Evolutionary conservation across 129 eudicot genomes (phyloP).

Genomic region (Pseudognaphalium luteoalbum): DNA sequence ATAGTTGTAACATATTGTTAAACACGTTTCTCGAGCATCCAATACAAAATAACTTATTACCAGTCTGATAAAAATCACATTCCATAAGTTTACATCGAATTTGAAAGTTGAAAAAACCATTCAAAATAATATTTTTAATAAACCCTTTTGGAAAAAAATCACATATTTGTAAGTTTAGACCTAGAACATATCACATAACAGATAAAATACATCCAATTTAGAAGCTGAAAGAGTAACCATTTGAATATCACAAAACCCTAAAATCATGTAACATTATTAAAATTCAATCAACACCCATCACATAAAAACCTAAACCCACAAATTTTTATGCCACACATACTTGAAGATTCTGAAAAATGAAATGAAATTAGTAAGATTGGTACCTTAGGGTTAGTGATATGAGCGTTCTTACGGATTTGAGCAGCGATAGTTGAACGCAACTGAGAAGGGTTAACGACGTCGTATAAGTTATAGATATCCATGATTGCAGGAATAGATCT

Average conservation of each 20-base stretch:
- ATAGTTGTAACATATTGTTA: not conserved
- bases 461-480: slow-evolving; percentile 77
- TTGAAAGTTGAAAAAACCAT: not conserved
- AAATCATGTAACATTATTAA: not conserved
- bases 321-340: not conserved
- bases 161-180: not conserved
- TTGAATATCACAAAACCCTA: not conserved
- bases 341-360: no score
- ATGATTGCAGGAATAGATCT: slow-evolving; percentile 77
- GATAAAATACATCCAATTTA: not conserved
- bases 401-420: slow-evolving; percentile 77
- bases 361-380: no score
- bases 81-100: not conserved
- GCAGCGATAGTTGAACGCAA: slow-evolving; percentile 79
- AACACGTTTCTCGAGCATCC: not conserved
- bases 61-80: not conserved
- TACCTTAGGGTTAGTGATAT: slow-evolving; percentile 82
- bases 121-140: not conserved
- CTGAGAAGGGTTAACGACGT: slow-evolving; percentile 63
- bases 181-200: slow-evolving; percentile 9
- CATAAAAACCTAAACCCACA: not conserved
- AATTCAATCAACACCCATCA: slow-evolving; percentile 16
- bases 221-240: not conserved
- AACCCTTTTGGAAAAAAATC: not conserved
- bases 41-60: not conserved